Conservation (phyloP, 768 basidiomycete genomes). For the Ephemerocybe angulata region DNA sequence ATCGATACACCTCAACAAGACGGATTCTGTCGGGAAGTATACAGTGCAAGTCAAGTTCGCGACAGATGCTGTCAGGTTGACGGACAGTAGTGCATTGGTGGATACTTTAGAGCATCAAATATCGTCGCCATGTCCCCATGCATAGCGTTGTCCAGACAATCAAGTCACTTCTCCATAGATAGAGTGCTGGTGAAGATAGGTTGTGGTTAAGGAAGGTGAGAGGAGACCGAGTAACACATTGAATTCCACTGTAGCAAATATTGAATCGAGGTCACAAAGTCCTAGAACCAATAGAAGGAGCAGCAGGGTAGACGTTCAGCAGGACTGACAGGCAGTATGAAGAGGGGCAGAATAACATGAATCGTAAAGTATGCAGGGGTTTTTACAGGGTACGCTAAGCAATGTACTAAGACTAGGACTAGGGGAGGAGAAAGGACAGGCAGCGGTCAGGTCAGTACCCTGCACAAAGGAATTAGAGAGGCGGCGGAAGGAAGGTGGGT, state of each 20-base stretch:
- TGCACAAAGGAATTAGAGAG: too few species aligned
- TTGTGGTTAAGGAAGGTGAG: neutral
- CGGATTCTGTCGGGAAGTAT: conserved; percentile 38
- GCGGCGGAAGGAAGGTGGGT: neutral
- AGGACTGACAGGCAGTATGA: neutral
- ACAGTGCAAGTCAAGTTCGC: conserved; percentile 45
- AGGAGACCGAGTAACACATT: neutral
- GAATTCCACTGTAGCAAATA: too few species aligned
- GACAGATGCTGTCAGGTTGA: conserved; percentile 55
- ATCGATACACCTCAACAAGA: conserved; percentile 35
- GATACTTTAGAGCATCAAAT: conserved; percentile 22
- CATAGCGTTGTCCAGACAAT: too few species aligned
- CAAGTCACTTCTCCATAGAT: neutral
- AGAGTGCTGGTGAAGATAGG: neutral
- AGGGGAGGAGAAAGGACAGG: too few species aligned
- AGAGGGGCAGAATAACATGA: neutral
- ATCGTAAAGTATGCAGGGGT: neutral
- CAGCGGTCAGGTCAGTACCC: too few species aligned
- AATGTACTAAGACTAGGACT: too few species aligned
- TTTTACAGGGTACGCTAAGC: too few species aligned
- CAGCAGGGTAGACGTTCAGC: neutral
- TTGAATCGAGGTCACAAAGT: neutral
- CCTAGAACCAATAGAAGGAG: neutral
- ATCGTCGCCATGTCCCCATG: conserved; percentile 4
- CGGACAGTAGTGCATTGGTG: conserved; percentile 28